Percentiles rank a stretch among this genome's conserved stretches.
Evolutionary conservation across 306 rosid species (phyloP).

Genomic region (Trichosanthes truncata): DNA sequence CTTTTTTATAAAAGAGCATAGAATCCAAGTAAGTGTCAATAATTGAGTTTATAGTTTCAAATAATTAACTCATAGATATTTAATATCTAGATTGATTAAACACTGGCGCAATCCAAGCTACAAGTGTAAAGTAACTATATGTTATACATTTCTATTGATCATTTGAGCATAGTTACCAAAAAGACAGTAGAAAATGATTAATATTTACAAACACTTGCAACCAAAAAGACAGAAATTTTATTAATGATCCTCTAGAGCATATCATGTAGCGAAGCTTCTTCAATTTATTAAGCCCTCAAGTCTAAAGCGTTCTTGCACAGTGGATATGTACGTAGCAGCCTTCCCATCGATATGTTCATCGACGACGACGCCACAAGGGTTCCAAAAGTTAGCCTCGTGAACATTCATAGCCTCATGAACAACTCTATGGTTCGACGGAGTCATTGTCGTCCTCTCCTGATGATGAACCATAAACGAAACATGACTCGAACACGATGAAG

Average conservation of each 20-base stretch:
- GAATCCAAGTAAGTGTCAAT: background rate
- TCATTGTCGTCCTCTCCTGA: background rate
- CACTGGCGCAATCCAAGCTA: background rate
- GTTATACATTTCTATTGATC: background rate
- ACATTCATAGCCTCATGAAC: constrained; percentile 2
- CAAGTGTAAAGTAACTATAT: background rate
- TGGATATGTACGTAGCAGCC: background rate
- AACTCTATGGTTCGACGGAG: background rate
- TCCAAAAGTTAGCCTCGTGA: background rate
- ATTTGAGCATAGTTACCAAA: background rate
- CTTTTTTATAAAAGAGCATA: too few relatives aligned
- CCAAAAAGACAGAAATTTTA: background rate
- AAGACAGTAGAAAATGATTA: background rate
- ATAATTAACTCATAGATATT: background rate
- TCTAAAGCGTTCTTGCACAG: constrained; percentile 8
- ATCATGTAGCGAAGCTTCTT: background rate
- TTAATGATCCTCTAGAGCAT: background rate
- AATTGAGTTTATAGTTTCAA: background rate
- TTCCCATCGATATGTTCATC: constrained; percentile 9
- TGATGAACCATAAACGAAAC: constrained; percentile 2
- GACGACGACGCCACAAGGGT: background rate
- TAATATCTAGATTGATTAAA: background rate
- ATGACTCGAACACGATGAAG: background rate
- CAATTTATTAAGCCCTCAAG: background rate
- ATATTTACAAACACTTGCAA: background rate